These are phyloP conservation scores for Globisporangium polare DNA, from an alignment of 352 stramenopile genomes.

Conservation along the genomic window DNA sequence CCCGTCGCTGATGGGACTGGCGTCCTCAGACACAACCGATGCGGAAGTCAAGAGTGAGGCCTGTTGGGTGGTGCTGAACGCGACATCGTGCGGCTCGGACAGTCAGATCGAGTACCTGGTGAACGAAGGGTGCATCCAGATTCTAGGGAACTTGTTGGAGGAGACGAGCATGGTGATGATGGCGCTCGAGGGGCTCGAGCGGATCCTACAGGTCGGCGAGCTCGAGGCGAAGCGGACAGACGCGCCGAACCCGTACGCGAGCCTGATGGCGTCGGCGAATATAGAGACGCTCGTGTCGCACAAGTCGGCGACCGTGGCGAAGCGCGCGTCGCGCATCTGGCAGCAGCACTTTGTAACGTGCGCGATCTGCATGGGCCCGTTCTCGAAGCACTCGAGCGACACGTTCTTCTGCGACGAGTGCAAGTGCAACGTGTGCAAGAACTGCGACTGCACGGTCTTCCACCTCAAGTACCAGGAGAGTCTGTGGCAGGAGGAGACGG, in stretches of 20 bases:
- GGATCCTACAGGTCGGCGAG: conserved; percentile 95
- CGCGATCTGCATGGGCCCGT: conserved; percentile 94
- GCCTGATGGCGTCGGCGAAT: conserved; percentile 86
- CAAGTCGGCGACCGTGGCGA: conserved; percentile 93
- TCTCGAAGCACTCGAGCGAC: conserved; percentile 93
- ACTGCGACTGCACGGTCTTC: conserved; percentile 97
- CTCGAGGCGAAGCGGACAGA: conserved; percentile 82
- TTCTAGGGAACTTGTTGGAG: conserved; percentile 90
- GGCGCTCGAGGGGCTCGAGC: conserved; percentile 96
- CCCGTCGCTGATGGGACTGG: conserved; percentile 92
- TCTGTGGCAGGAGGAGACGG: conserved; percentile 93
- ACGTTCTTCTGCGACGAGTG: conserved; percentile 97
- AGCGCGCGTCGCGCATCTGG: conserved; percentile 96
- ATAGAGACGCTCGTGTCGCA: conserved; percentile 93
- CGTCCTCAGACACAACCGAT: conserved; percentile 90
- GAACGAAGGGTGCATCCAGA: conserved; percentile 85
- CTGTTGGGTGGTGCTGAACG: conserved; percentile 98
- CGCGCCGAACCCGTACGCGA: conserved; percentile 86
- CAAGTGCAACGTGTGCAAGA: conserved; percentile 97
- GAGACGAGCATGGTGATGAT: conserved; percentile 99
- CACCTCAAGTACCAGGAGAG: conserved; percentile 97
- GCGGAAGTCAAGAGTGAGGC: conserved; percentile 97
- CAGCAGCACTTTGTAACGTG: conserved; percentile 98
- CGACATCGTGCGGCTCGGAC: conserved; percentile 96
- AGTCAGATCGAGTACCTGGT: conserved; percentile 91